Base-by-base conservation (phyloP, 2,329 filamentous ascomycete genomes). In the Diaporthe eres region DNA sequence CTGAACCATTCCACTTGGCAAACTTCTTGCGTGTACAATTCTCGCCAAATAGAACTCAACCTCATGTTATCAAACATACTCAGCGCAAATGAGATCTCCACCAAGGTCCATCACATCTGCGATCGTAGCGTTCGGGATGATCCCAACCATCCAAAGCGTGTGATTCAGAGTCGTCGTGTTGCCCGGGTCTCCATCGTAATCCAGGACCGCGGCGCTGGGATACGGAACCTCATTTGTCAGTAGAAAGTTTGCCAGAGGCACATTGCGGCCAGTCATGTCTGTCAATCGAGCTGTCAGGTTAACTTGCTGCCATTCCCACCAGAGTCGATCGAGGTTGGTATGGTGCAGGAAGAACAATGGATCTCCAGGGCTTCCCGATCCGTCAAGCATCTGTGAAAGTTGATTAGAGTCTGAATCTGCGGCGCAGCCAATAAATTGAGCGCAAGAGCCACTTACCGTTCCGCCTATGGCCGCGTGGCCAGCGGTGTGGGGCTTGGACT, bases 341-440 rank as follows among this genome's bases (percentile, higher is more conserved):
- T 82, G 81, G 63, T 82, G 81, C 6, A 82, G 74, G 70, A 80
- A 83, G 75, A 83, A 82, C n/a, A 82, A 31, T 0, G 81, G 81
- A 72, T 82, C 81, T 88, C 89, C n/a, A 12, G 80, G 78, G 74
- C 85, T 86, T 17, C 37, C 58, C 5, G 58, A 61, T 60, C 85
- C 63, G 19, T 79, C 76, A 25, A 67, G 57, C 78, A 79, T 79
- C 58, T 61, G 12, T 7, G 10, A 10, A 61, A 17, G 7, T 17
- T 42, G 3, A 28, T 61, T 19, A 61, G 58, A 28, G 8, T 4
- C 4, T 28, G 17, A 34, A 57, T 34, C 4, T 10, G 4, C 3
- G 25, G 7, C 5, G 9, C 9, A 10, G 15, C 15, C 3, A 34
- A 34, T 19, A 15, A 25, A 57, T 17, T 57, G 25, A 34, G 15